phyloP scores from a whole-genome alignment of 768 basidiomycete species.

The Amyloporia xantha region DNA sequence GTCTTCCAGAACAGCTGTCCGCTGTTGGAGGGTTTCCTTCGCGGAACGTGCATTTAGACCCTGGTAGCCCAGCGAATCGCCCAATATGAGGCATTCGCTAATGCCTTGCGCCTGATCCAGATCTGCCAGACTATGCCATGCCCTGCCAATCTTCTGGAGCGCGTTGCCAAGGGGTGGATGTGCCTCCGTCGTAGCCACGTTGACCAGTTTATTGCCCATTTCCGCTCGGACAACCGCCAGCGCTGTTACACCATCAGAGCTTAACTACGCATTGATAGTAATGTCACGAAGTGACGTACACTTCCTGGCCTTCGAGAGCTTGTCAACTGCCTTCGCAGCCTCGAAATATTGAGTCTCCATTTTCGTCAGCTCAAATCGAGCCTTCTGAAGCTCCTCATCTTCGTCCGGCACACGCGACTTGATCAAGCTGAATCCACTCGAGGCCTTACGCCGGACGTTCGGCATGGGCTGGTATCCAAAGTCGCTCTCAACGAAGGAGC shows the following conservation, averaged over 20 bases:
- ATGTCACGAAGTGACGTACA: conserved; percentile 36
- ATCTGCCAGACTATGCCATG: conserved; percentile 83
- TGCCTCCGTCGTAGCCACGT: conserved; percentile 82
- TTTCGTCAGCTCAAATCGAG: conserved; percentile 87
- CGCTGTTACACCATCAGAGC: conserved; percentile 44
- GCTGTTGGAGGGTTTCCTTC: conserved; percentile 87
- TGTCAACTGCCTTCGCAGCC: conserved; percentile 86
- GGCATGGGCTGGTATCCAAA: conserved; percentile 92
- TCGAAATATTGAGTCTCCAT: conserved; percentile 91
- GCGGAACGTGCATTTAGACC: conserved; percentile 95
- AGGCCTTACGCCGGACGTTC: conserved; percentile 62
- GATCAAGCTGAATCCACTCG: conserved; percentile 71
- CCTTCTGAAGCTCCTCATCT: conserved; percentile 86
- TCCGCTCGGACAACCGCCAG: conserved; percentile 76
- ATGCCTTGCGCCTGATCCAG: conserved; percentile 88
- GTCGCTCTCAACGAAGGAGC: conserved; percentile 94
- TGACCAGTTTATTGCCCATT: conserved; percentile 89
- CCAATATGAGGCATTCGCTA: conserved; percentile 90
- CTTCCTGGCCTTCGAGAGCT: conserved; percentile 73
- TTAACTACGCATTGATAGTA: too few species aligned
- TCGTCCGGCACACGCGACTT: conserved; percentile 84
- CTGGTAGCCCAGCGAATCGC: conserved; percentile 96
- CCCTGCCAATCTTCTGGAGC: conserved; percentile 77
- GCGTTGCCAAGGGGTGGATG: conserved; percentile 82
- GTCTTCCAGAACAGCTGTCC: conserved; percentile 88